Percentiles rank a stretch among this genome's conserved stretches.
These are phyloP conservation scores for Colletotrichum sp. DNA, from an alignment of 2,329 filamentous ascomycete species.

Conservation along the genomic window DNA sequence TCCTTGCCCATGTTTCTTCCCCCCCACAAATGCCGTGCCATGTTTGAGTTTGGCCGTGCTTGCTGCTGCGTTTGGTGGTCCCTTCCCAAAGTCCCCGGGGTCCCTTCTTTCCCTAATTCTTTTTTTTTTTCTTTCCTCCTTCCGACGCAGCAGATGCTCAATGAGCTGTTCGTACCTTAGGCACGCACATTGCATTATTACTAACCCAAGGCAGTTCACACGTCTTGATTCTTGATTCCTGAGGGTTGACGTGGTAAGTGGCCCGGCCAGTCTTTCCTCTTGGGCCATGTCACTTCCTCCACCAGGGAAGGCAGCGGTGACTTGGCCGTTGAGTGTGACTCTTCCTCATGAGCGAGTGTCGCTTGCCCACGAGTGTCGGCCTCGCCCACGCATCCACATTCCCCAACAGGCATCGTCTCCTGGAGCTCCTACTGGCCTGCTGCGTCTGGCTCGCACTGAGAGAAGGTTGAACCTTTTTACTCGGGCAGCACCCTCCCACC, in stretches of 20 bases:
- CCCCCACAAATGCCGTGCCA: background rate
- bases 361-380: background rate
- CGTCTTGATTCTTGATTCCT: background rate
- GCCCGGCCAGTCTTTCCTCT: background rate
- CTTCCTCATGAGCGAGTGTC: background rate
- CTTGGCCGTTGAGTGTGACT: background rate
- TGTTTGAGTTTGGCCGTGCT: background rate
- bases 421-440: background rate
- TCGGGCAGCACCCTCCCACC: background rate
- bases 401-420: slow-evolving; percentile 7
- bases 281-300: background rate
- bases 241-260: background rate
- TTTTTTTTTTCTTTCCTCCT: background rate
- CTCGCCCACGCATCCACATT: slow-evolving; percentile 18
- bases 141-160: background rate
- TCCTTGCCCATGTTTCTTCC: background rate
- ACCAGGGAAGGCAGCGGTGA: slow-evolving; percentile 2
- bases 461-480: background rate
- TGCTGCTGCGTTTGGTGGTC: background rate
- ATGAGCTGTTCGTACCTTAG: background rate
- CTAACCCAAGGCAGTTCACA: background rate
- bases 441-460: background rate
- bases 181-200: background rate
- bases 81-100: background rate
- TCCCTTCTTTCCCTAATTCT: background rate